These are phyloP conservation scores for Beauveria australis DNA, from an alignment of 2,329 filamentous ascomycete species.

Conservation along the genomic window DNA sequence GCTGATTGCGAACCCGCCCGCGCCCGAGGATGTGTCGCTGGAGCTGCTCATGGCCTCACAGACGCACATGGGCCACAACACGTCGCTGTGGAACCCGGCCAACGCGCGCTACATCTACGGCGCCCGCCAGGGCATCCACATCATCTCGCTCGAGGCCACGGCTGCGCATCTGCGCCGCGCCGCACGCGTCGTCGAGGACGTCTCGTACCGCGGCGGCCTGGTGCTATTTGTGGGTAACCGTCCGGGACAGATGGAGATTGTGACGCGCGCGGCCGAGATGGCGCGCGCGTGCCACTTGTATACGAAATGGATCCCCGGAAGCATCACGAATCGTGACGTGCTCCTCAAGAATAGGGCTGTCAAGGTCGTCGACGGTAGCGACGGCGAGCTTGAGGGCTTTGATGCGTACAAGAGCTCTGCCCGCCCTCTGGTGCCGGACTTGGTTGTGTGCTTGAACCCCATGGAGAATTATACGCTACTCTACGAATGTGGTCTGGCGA, in stretches of 20 bases:
- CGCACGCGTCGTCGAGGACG: constrained; percentile 83
- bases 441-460: constrained; percentile 89
- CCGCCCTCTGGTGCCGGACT: constrained; percentile 69
- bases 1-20: constrained; percentile 64
- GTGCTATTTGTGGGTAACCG: constrained; percentile 89
- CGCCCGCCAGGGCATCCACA: constrained; percentile 78
- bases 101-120: constrained; percentile 95
- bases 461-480: constrained; percentile 84
- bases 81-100: constrained; percentile 85
- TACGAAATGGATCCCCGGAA: constrained; percentile 84
- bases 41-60: constrained; percentile 85
- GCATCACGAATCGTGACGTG: constrained; percentile 86
- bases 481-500: constrained; percentile 81
- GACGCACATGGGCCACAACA: constrained; percentile 83
- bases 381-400: constrained; percentile 53
- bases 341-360: constrained; percentile 65
- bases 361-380: constrained; percentile 70
- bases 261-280: constrained; percentile 72
- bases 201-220: constrained; percentile 72
- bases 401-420: constrained; percentile 55
- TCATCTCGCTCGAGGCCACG: constrained; percentile 85
- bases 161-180: constrained; percentile 86
- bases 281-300: constrained; percentile 81
- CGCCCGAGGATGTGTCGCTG: constrained; percentile 73
- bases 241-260: constrained; percentile 68